Evolutionary conservation across 257 asterid genomes (phyloP), one percentile per base, ranked within the genome.

Genomic region (Anisodus acutangulus): DNA sequence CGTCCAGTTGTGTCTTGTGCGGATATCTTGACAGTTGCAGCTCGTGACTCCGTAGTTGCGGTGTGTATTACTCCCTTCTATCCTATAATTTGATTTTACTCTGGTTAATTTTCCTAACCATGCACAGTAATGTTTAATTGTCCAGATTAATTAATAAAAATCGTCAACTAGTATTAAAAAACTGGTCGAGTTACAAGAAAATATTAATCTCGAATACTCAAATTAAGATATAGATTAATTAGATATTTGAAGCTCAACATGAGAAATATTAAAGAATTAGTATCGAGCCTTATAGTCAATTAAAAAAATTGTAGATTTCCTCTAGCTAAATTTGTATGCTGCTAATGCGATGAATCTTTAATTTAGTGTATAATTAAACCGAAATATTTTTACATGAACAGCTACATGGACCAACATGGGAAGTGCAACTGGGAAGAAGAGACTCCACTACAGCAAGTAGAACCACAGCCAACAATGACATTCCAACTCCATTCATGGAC

Each of bases 321-420:
- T 31, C 35, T 31, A 31, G 35, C 35, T 31, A 31, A 47, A 6
- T 47, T 6, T 6, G 7, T 55, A 55, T 12, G n/a, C 7, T 11
- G 17, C n/a, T 12, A 55, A 55, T 55, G 0, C 5, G 12, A 59
- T 59, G 31, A n/a, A 59, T 31, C 35, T 31, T 31, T 31, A 31
- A 31, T 31, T 31, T 31, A 31, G 35, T 31, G 35, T 31, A 31
- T 31, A 31, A 31, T 31, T 31, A 31, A 31, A 31, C 35, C 1
- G 35, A 31, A 31, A 31, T 1, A 31, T 31, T 31, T 31, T 31
- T 31, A 54, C 4, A 59, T 51, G 45, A 15, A 31, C 87, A 92
- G 95, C 72, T 92, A 49, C 92, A 91, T 13, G 95, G 94, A 5
- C 90, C 92, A n/a, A 6, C 22, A 3, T 92, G 94, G 94, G 82